Conservation (phyloP, 345 rosid genomes). For the Cardiospermum halicacabum region DNA sequence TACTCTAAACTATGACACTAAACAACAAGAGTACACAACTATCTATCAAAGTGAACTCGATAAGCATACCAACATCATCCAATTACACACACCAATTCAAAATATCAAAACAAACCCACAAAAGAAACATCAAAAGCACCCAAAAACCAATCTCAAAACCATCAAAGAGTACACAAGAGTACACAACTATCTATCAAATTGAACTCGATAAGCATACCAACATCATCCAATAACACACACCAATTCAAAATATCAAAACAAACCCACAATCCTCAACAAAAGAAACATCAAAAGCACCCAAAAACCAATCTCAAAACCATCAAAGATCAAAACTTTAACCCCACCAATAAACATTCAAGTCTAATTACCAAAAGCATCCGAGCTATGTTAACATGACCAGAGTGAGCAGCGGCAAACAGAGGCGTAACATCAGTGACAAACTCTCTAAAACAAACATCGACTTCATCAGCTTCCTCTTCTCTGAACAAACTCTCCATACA, state of each 20-base stretch:
- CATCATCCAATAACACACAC: not conserved
- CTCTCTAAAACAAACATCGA: conserved; percentile 26
- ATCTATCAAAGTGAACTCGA: too few relatives aligned
- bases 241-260: not conserved
- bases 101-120: not conserved
- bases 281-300: not conserved
- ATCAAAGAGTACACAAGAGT: too few relatives aligned
- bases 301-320: not conserved
- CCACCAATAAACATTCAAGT: not conserved
- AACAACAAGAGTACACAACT: too few relatives aligned
- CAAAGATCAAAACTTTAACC: not conserved
- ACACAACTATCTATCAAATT: too few relatives aligned
- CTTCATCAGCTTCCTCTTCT: conserved; percentile 35
- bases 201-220: too few relatives aligned
- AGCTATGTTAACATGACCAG: conserved; percentile 27
- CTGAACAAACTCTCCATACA: conserved; percentile 26
- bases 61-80: not conserved
- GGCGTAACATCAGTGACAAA: conserved; percentile 39
- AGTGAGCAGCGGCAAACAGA: conserved; percentile 33
- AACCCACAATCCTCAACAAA: not conserved
- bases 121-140: not conserved
- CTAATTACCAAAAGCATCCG: conserved; percentile 29
- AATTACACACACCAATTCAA: not conserved
- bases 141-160: not conserved
- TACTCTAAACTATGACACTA: too few relatives aligned